Evolutionary conservation across 306 rosid genomes (phyloP).

Genomic region (Adenanthera pavonina): DNA sequence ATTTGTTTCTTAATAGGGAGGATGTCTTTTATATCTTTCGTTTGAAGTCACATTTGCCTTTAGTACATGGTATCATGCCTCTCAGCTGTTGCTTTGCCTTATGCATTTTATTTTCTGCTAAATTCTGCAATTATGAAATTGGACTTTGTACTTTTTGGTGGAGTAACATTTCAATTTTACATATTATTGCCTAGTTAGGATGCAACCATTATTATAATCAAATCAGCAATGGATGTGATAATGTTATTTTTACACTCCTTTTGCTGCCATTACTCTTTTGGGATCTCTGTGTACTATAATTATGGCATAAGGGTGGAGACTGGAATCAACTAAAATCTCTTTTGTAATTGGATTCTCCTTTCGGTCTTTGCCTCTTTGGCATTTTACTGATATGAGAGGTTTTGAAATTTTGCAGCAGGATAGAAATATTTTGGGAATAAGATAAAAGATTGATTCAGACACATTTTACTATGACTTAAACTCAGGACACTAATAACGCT

Average conservation of each 20-base stretch:
- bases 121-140: neutral
- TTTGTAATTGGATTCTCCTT: neutral
- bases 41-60: neutral
- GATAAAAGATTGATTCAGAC: neutral
- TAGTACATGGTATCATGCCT: neutral
- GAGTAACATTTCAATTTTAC: conserved; percentile 3
- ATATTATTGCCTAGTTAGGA: neutral
- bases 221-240: conserved; percentile 11
- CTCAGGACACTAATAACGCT: neutral
- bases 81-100: neutral
- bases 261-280: neutral
- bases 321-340: neutral
- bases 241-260: neutral
- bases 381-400: neutral
- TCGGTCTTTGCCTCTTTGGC: conserved; percentile 15
- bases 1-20: neutral
- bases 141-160: neutral
- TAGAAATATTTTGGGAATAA: neutral
- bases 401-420: neutral
- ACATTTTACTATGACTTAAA: neutral
- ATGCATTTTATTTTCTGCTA: neutral
- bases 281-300: conserved; percentile 9
- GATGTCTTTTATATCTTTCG: neutral
- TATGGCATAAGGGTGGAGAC: neutral
- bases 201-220: neutral